Evolutionary conservation across 2,329 filamentous ascomycete genomes (phyloP), one percentile per base, ranked within the genome.

Genomic region (Bisporella sp.): DNA sequence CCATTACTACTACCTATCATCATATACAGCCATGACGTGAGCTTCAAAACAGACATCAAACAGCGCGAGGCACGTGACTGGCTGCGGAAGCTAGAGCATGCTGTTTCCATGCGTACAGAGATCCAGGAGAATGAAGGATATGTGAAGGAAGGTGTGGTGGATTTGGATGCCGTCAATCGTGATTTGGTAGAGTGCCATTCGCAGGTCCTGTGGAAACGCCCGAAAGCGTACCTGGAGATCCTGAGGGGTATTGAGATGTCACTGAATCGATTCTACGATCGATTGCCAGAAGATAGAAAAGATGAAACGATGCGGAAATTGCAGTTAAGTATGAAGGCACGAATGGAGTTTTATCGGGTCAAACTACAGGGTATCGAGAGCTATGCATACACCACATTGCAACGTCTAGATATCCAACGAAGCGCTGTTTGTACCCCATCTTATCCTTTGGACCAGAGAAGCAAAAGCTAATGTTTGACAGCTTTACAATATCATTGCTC

Each of bases 401-500:
- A 82, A 63, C 69, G 81, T 45, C 62, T 84, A 40, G 75, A 79
- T 46, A 79, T 84, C 41, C 81, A 84, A 66, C 71, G 79, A 30
- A 76, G 77, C 56, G 79, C 79, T 49, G 79, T 82, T 66, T 55
- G 77, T 69, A 6, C 37, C 7, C 9, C 31, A 12, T 44, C 7
- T 30, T 39, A 28, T 4, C 21, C 29, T 45, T 41, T 21, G 21
- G 21, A 21, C 21, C 21, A 21, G 21, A 37, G n/a, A n/a, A 12
- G 9, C 13, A 31, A 39, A 40, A 2, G 8, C 43, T 31, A 8
- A 31, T 41, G 32, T 57, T 48, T 11, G 31, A 28, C 5, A 82
- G 79, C 68, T 84, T 6, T 84, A 83, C 65, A 84, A 83, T 64
- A 80, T 84, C 64, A 82, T 83, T 62, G 78, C 79, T 4, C 80